Evolutionary conservation across 768 basidiomycete species (phyloP).

Genomic region (Tubosaeta sp.): DNA sequence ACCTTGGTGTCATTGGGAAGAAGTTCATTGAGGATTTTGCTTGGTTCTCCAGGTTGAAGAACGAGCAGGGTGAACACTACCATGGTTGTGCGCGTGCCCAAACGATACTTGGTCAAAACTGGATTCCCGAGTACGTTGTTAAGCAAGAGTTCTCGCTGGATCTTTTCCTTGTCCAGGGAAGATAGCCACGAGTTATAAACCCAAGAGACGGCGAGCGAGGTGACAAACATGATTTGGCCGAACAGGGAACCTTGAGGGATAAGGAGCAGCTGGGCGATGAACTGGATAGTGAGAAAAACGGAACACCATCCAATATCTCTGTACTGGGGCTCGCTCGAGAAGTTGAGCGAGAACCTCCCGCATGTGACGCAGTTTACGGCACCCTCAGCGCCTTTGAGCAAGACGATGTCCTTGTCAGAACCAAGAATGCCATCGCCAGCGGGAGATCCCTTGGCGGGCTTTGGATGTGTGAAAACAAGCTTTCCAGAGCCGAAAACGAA

Average conservation of each 20-base stretch:
- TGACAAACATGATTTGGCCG: background rate
- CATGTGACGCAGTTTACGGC: no score
- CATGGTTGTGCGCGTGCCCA: background rate
- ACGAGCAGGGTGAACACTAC: background rate
- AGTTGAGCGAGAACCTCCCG: no score
- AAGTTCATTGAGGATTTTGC: background rate
- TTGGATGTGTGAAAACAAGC: no score
- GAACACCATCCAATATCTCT: background rate
- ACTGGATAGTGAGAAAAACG: background rate
- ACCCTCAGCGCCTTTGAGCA: no score
- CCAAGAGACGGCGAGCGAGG: background rate
- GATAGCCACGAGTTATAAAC: background rate
- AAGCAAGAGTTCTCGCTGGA: background rate
- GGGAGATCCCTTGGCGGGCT: no score
- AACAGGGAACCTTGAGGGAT: background rate
- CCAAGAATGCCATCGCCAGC: no score
- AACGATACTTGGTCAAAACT: background rate
- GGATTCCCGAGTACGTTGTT: background rate
- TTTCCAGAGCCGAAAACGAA: no score
- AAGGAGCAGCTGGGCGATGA: background rate
- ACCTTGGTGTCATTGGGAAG: background rate
- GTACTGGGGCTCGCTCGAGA: no score
- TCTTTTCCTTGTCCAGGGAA: background rate
- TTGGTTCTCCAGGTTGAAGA: no score
- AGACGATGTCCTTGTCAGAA: no score